These are phyloP conservation scores for Trypanosoma brucei DNA, from an alignment of 208 protist genomes.

Conservation along the genomic window DNA sequence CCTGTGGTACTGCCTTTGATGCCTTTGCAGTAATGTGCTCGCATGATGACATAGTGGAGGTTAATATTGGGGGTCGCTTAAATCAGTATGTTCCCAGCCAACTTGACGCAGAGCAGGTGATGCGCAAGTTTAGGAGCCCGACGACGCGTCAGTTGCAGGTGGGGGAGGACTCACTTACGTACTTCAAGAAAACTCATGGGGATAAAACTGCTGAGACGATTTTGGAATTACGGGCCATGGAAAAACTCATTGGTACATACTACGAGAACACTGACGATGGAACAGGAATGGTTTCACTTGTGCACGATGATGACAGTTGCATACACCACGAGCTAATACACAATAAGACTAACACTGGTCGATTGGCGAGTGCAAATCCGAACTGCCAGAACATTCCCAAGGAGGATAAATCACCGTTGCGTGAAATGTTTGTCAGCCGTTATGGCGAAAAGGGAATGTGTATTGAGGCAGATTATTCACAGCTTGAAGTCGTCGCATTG, in stretches of 20 bases:
- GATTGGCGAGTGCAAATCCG: constrained; percentile 84
- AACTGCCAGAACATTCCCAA: constrained; percentile 94
- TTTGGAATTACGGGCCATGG: constrained; percentile 78
- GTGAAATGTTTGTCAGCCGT: constrained; percentile 89
- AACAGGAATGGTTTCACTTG: constrained; percentile 90
- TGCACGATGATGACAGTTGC: constrained; percentile 83
- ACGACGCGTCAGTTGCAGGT: constrained; percentile 84
- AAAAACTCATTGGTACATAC: constrained; percentile 90
- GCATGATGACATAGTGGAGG: constrained; percentile 76
- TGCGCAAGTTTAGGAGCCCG: constrained; percentile 73
- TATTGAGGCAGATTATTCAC: constrained; percentile 91
- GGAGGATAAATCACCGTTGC: constrained; percentile 83
- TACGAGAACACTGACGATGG: constrained; percentile 89
- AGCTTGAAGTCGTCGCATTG: constrained; percentile 90
- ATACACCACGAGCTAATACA: constrained; percentile 93
- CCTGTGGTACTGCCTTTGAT: constrained; percentile 65
- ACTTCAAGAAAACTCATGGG: constrained; percentile 81
- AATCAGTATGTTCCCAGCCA: constrained; percentile 67
- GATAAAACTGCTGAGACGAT: constrained; percentile 76
- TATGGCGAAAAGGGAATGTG: constrained; percentile 86
- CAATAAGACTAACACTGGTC: constrained; percentile 89
- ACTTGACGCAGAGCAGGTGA: constrained; percentile 80
- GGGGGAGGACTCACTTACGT: constrained; percentile 80
- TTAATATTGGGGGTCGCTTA: constrained; percentile 69
- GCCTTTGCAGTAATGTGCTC: constrained; percentile 74